Evolutionary conservation across 495 filamentous ascomycete genomes (phyloP).

Genomic region (Pyrenula massariospora): DNA sequence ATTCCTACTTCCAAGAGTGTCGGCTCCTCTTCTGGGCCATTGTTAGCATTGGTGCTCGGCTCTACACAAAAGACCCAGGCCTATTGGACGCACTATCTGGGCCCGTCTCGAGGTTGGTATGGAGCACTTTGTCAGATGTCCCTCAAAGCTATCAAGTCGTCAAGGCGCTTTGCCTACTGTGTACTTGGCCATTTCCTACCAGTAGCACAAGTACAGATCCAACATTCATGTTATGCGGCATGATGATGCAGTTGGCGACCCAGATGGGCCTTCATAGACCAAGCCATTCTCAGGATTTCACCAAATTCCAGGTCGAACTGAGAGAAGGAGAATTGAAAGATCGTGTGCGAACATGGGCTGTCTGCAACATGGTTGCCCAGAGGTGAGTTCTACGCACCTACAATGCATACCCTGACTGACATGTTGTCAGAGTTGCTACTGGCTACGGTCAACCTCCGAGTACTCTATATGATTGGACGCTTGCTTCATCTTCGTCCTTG

Average conservation of each 20-base stretch:
- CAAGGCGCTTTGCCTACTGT: slow-evolving; percentile 79
- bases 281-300: slow-evolving; percentile 84
- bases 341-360: slow-evolving; percentile 79
- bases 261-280: slow-evolving; percentile 84
- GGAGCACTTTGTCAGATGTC: slow-evolving; percentile 70
- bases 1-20: slow-evolving; percentile 62
- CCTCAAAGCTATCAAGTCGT: slow-evolving; percentile 84
- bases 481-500: slow-evolving; percentile 50
- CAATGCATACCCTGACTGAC: slow-evolving; percentile 7
- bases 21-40: slow-evolving; percentile 82
- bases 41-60: slow-evolving; percentile 67
- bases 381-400: slow-evolving; percentile 39
- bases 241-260: slow-evolving; percentile 90
- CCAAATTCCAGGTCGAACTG: slow-evolving; percentile 67
- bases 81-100: slow-evolving; percentile 59
- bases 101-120: slow-evolving; percentile 64
- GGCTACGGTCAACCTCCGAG: slow-evolving; percentile 84
- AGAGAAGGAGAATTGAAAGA: slow-evolving; percentile 78
- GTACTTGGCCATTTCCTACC: slow-evolving; percentile 82
- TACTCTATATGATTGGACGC: slow-evolving; percentile 80
- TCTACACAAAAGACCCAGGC: slow-evolving; percentile 51
- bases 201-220: slow-evolving; percentile 79
- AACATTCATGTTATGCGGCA: slow-evolving; percentile 78
- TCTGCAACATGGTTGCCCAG: slow-evolving; percentile 88
- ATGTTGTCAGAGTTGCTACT: slow-evolving; percentile 65